Evolutionary conservation across 768 basidiomycete genomes (phyloP).

Genomic region (Fistulinella prunicolor): DNA sequence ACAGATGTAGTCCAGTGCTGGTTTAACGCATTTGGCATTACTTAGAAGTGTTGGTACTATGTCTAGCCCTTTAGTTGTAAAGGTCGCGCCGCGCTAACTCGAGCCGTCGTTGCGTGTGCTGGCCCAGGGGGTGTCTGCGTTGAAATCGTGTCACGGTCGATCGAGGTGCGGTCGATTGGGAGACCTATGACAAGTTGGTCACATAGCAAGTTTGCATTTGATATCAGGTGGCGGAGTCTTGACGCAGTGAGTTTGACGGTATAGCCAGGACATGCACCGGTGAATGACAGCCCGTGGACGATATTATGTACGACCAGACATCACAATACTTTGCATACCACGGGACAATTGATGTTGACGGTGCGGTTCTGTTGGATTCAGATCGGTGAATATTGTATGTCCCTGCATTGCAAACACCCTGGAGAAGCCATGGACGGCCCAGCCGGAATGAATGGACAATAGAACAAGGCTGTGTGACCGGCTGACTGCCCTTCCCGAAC

Average conservation of each 20-base stretch:
- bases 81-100: too few species aligned
- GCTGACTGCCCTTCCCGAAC: too few species aligned
- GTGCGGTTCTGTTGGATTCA: too few species aligned
- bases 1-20: too few species aligned
- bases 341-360: background rate
- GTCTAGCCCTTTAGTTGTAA: too few species aligned
- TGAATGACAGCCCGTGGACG: background rate
- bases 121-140: too few species aligned
- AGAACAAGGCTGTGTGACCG: too few species aligned
- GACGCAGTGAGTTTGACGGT: background rate
- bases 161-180: background rate
- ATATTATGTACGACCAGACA: background rate
- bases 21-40: too few species aligned
- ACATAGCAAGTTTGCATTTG: background rate
- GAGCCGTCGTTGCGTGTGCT: too few species aligned
- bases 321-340: background rate
- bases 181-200: background rate
- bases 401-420: conserved; percentile 6
- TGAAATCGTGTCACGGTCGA: background rate
- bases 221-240: background rate
- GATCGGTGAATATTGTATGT: background rate
- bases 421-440: background rate
- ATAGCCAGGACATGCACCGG: background rate
- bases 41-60: too few species aligned
- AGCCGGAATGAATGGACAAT: too few species aligned